phyloP scores from a whole-genome alignment of 345 rosid species.

The Crucihimalaya himalaica region DNA sequence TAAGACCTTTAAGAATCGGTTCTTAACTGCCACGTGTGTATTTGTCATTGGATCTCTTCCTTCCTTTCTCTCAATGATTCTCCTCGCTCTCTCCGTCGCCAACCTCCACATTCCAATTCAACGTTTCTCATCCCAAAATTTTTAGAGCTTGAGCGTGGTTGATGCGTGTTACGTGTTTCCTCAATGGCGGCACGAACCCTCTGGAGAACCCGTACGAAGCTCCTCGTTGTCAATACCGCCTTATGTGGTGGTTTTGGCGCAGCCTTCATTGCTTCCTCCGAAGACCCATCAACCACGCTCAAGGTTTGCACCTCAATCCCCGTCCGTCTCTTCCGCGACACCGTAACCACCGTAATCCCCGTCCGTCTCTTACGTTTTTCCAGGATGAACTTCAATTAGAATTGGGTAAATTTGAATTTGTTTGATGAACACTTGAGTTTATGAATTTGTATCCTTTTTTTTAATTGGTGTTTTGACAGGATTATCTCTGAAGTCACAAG shows the following conservation, averaged over 20 bases:
- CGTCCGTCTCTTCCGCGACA: conserved; percentile 63
- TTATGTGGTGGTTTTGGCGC: conserved; percentile 63
- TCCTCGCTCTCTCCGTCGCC: too few species aligned
- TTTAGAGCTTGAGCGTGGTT: too few species aligned
- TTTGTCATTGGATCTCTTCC: too few species aligned
- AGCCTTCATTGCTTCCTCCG: conserved; percentile 66
- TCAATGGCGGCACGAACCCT: conserved; percentile 68
- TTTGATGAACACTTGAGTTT: neutral
- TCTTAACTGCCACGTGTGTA: too few species aligned
- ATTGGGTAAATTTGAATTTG: neutral
- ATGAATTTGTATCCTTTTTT: neutral
- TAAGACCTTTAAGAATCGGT: too few species aligned
- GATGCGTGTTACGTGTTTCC: conserved; percentile 14
- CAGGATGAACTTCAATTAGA: neutral
- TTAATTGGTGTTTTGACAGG: conserved; percentile 50
- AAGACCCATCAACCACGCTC: conserved; percentile 64
- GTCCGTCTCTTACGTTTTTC: too few species aligned
- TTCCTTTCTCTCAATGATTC: too few species aligned
- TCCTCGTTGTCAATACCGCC: conserved; percentile 60
- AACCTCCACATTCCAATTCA: too few species aligned
- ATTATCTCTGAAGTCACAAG: conserved; percentile 79
- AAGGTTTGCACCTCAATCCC: conserved; percentile 87
- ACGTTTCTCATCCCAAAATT: too few species aligned
- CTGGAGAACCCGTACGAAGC: conserved; percentile 63
- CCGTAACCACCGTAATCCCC: conserved; percentile 78